Evolutionary conservation across 1,284 basidiomycete species (phyloP).

Genomic region (Malassezia slooffiae): DNA sequence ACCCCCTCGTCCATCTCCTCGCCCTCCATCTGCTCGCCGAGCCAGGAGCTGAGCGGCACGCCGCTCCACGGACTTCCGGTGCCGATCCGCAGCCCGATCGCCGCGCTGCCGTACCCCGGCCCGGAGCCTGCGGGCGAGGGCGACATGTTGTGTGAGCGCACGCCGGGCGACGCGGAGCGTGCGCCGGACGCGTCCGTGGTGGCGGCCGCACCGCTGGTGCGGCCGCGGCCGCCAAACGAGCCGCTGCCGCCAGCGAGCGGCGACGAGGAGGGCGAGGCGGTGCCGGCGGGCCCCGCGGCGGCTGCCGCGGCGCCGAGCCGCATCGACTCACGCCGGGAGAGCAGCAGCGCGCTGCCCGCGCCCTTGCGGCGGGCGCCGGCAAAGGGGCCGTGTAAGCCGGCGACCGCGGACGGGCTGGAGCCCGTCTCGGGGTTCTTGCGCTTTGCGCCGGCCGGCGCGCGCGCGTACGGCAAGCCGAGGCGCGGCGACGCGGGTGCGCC

Average conservation of each 20-base stretch:
- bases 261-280: constrained; percentile 13
- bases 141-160: neutral
- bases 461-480: neutral
- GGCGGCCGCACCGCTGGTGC: neutral
- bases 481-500: neutral
- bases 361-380: neutral
- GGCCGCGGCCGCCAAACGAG: neutral
- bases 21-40: constrained; percentile 22
- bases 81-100: constrained; percentile 14
- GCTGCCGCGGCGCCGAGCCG: neutral
- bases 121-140: constrained; percentile 10
- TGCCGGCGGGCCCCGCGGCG: constrained; percentile 5
- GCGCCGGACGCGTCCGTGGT: neutral
- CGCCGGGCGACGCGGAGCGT: neutral
- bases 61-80: neutral
- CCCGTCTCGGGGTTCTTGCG: constrained; percentile 9
- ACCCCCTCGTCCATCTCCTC: constrained; percentile 22
- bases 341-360: constrained; percentile 1
- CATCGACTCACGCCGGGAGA: neutral
- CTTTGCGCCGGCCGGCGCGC: constrained; percentile 3
- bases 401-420: neutral
- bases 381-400: neutral
- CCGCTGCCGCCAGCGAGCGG: constrained; percentile 6
- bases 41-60: constrained; percentile 4
- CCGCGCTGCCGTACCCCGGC: constrained; percentile 13